Conservation (phyloP, 75 land plant genomes). For the Cryptomeria japonica region DNA sequence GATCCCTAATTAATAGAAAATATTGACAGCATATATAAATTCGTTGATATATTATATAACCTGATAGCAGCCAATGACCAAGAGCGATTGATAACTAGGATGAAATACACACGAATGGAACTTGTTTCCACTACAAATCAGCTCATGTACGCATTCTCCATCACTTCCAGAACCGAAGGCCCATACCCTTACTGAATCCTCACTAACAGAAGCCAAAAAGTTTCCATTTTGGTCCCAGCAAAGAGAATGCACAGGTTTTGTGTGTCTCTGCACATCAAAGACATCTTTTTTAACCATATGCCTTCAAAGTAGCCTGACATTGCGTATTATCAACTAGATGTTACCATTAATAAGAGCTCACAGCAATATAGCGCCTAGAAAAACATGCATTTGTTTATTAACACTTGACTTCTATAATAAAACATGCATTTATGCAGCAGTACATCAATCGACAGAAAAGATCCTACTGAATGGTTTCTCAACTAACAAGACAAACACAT, state of each 20-base stretch:
- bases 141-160: constrained; percentile 85
- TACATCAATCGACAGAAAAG: not conserved
- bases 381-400: not conserved
- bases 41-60: constrained; percentile 24
- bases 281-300: not conserved
- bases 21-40: not conserved
- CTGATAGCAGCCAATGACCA: constrained; percentile 84
- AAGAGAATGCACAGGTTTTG: constrained; percentile 77
- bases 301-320: not conserved
- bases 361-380: not conserved
- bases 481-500: not conserved
- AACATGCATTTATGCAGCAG: not conserved
- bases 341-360: not conserved
- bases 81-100: constrained; percentile 54
- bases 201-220: constrained; percentile 86
- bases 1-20: not conserved
- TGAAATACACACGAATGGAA: constrained; percentile 78
- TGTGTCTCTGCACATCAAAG: constrained; percentile 65
- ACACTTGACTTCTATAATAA: no score
- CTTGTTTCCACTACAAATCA: constrained; percentile 70
- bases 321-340: not conserved
- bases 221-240: constrained; percentile 89
- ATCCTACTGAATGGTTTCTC: not conserved
- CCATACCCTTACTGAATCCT: constrained; percentile 92
- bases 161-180: constrained; percentile 68